These are phyloP conservation scores for Boletus vinaceobasis DNA, from an alignment of 768 basidiomycete species.

Conservation along the genomic window DNA sequence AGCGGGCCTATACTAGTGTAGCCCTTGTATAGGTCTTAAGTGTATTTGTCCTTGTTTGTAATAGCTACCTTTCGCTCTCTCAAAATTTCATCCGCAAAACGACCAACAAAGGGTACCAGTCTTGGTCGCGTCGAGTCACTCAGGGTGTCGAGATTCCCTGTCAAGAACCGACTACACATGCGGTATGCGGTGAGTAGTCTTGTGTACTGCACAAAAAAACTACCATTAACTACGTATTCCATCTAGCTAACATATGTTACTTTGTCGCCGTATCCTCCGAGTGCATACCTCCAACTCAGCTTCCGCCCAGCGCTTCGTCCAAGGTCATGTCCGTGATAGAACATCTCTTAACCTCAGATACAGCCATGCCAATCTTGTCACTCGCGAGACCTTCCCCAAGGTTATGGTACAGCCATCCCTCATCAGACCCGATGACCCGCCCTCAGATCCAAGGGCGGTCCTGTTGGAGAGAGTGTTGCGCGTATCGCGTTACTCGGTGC, in stretches of 20 bases:
- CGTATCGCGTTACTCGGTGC: constrained; percentile 27
- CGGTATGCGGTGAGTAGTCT: constrained; percentile 56
- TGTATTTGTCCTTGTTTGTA: constrained; percentile 28
- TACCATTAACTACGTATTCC: not conserved
- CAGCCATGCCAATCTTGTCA: constrained; percentile 12
- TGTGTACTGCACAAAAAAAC: not conserved
- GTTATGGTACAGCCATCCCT: not conserved
- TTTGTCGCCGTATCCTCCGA: constrained; percentile 61
- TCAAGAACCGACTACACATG: constrained; percentile 31
- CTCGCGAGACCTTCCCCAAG: constrained; percentile 14
- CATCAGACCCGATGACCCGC: not conserved
- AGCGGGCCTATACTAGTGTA: no score
- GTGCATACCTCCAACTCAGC: constrained; percentile 37
- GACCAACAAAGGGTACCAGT: not conserved
- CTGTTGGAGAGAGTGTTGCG: constrained; percentile 27
- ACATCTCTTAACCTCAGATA: constrained; percentile 7
- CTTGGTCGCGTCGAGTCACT: constrained; percentile 23
- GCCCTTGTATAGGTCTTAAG: no score
- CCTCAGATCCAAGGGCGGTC: constrained; percentile 7
- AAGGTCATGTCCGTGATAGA: constrained; percentile 17
- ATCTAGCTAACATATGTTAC: constrained; percentile 72
- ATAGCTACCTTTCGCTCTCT: not conserved
- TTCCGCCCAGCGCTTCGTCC: constrained; percentile 21
- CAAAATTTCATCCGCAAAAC: constrained; percentile 27
- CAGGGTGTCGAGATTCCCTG: constrained; percentile 28